These are phyloP conservation scores for Endoconidiophora laricicola DNA, from an alignment of 2,329 filamentous ascomycete species.

Conservation along the genomic window DNA sequence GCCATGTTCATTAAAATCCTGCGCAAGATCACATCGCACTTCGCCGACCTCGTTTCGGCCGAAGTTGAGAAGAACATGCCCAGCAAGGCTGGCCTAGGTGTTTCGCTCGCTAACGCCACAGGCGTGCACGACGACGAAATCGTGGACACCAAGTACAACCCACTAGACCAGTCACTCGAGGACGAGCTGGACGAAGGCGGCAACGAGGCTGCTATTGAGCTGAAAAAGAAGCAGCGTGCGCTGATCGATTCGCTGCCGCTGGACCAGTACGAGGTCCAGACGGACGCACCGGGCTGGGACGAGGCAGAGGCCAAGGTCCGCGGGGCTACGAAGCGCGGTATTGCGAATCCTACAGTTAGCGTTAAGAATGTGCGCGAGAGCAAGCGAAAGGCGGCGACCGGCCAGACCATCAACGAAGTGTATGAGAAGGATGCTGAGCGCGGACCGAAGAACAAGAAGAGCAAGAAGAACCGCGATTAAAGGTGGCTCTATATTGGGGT, in stretches of 20 bases:
- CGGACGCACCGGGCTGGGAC: constrained; percentile 43
- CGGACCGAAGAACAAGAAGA: constrained; percentile 42
- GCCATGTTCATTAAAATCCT: constrained; percentile 97
- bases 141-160: constrained; percentile 48
- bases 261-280: constrained; percentile 58
- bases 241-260: constrained; percentile 82
- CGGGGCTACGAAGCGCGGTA: constrained; percentile 37
- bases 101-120: constrained; percentile 40
- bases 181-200: constrained; percentile 76
- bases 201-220: constrained; percentile 52
- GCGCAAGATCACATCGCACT: constrained; percentile 67
- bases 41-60: constrained; percentile 56
- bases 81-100: constrained; percentile 36
- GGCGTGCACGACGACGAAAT: constrained; percentile 55
- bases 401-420: constrained; percentile 39
- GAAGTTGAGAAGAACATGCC: constrained; percentile 55
- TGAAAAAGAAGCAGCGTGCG: constrained; percentile 67
- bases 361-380: constrained; percentile 36
- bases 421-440: constrained; percentile 33
- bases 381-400: constrained; percentile 52
- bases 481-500: not conserved
- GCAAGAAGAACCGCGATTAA: constrained; percentile 18
- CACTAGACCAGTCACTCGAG: constrained; percentile 53
- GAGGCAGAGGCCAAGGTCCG: constrained; percentile 62
- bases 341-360: constrained; percentile 64